These are phyloP conservation scores for Asterophora lycoperdoides DNA, from an alignment of 768 basidiomycete species.

Conservation along the genomic window DNA sequence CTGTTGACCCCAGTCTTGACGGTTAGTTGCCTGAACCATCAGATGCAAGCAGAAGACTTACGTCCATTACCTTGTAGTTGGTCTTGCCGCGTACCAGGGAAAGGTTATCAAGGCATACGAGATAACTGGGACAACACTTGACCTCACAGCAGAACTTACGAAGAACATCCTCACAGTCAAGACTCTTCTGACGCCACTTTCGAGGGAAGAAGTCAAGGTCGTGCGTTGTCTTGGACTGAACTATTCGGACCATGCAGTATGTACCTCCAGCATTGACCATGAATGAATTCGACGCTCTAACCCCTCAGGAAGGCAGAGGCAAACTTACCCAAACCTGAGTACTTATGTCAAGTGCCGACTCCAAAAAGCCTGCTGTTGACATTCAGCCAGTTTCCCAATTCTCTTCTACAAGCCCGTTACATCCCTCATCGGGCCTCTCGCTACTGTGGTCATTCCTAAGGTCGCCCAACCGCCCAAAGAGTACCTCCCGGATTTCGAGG, in stretches of 20 bases:
- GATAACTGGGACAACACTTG: constrained; percentile 66
- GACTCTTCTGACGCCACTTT: constrained; percentile 64
- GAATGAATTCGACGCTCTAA: background rate
- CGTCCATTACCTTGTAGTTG: constrained; percentile 40
- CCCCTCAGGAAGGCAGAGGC: constrained; percentile 44
- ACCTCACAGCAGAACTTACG: constrained; percentile 62
- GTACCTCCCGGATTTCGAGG: constrained; percentile 79
- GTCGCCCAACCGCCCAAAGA: constrained; percentile 65
- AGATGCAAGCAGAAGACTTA: background rate
- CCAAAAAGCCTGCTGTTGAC: background rate
- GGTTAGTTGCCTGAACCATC: constrained; percentile 32
- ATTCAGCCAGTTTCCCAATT: constrained; percentile 51
- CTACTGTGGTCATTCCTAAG: constrained; percentile 59
- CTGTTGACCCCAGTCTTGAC: constrained; percentile 62
- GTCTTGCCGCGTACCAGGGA: constrained; percentile 49
- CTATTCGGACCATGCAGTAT: constrained; percentile 78
- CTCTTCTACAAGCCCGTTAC: constrained; percentile 78
- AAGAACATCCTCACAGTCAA: constrained; percentile 64
- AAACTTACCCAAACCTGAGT: constrained; percentile 61
- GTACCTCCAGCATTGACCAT: constrained; percentile 10
- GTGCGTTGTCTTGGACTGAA: constrained; percentile 80
- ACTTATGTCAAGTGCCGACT: constrained; percentile 27
- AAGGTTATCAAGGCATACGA: constrained; percentile 63
- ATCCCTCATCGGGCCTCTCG: constrained; percentile 66
- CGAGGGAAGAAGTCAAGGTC: constrained; percentile 59